Evolutionary conservation across 257 asterid genomes (phyloP), one percentile per base, ranked within the genome.

Genomic region (Capsicum rhomboideum): DNA sequence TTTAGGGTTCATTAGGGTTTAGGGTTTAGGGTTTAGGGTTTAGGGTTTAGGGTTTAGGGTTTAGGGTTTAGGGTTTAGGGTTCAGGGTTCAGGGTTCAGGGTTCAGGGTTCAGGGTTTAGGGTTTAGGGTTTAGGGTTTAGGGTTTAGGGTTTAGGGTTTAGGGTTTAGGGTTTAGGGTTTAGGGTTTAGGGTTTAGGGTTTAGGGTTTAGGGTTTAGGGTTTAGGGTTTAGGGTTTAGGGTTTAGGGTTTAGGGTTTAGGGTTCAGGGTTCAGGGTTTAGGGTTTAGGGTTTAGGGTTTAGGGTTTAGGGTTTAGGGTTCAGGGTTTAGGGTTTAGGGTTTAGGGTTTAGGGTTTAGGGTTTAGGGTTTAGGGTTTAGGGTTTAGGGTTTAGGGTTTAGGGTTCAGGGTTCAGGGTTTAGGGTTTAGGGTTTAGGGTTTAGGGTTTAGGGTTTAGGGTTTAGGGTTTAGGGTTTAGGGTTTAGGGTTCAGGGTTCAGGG

Each of bases 21-120:
- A 21, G 79, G 84, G 79, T 49, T n/a, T n/a, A 13, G 79, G 85
- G 79, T 44, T 82, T 49, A 46, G 85, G 85, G 66, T 82, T 82
- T 26, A 46, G 85, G 85, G 79, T 81, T 81, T 61, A 81, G 84
- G 84, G 84, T 81, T 81, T 55, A 81, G 84, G 77, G 84, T 59
- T 81, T 55, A 81, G 84, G 84, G 84, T 58, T 81, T 61, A 56
- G 77, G 84, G 84, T 58, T 81, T 61, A 56, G 77, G 84, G 84
- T 58, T 81, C 40, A 56, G 77, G 84, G 84, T 81, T 7, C 8
- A 10, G 84, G 77, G 84, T 58, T 81, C 61, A 56, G 77, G 84
- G 84, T 58, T 81, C 61, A 13, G 77, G 84, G 84, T 58, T 81
- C 40, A 56, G 84, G 84, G 84, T 58, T 81, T 42, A 56, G 84